Percentiles rank a stretch among this genome's conserved stretches.
These are phyloP conservation scores for Aspergillus sclerotialis DNA, from an alignment of 2,329 filamentous ascomycete genomes.

Conservation along the genomic window DNA sequence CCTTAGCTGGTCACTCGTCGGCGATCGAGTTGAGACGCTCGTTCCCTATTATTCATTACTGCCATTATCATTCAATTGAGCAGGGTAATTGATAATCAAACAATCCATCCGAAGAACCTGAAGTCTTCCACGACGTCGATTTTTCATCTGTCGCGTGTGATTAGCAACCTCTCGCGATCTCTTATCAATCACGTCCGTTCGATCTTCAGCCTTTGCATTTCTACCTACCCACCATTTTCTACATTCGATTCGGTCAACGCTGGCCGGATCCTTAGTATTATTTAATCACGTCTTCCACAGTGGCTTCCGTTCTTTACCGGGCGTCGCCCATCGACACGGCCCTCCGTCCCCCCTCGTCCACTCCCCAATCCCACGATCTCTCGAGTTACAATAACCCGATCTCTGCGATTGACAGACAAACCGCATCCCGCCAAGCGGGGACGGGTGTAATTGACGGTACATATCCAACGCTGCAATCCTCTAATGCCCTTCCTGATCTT, in stretches of 20 bases:
- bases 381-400: slow-evolving; percentile 35
- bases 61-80: neutral
- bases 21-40: neutral
- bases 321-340: slow-evolving; percentile 50
- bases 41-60: neutral
- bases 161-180: neutral
- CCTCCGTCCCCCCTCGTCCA: slow-evolving; percentile 40
- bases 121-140: neutral
- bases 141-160: neutral
- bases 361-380: slow-evolving; percentile 24
- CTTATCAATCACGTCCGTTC: neutral
- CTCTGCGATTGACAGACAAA: slow-evolving; percentile 40
- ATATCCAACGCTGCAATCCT: slow-evolving; percentile 46
- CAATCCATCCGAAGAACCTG: neutral
- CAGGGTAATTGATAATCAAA: neutral
- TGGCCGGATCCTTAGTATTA: slow-evolving; percentile 26
- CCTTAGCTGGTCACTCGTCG: neutral
- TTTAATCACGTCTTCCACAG: slow-evolving; percentile 50
- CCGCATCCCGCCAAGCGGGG: slow-evolving; percentile 41
- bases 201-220: neutral
- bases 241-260: slow-evolving; percentile 23
- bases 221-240: slow-evolving; percentile 1
- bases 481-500: slow-evolving; percentile 26
- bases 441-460: slow-evolving; percentile 39
- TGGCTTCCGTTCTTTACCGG: slow-evolving; percentile 54